Conservation (phyloP, 768 basidiomycete species). For the Calvatia gigantea region DNA sequence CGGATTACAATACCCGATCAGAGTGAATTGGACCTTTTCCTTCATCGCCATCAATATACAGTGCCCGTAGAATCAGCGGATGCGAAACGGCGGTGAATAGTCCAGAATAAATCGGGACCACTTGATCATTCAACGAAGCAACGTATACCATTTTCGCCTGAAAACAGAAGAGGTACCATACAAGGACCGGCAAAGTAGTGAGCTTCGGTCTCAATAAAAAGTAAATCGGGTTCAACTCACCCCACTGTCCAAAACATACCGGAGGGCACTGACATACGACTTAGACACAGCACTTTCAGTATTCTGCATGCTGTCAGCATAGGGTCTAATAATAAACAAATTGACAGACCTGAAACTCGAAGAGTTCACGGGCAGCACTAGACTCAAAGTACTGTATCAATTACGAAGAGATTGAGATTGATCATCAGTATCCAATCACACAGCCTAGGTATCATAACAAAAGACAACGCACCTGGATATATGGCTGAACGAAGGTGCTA, state of each 20-base stretch:
- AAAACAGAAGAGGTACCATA: background rate
- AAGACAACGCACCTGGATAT: conserved; percentile 57
- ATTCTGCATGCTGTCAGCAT: conserved; percentile 42
- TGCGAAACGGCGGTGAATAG: conserved; percentile 86
- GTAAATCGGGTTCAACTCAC: conserved; percentile 36
- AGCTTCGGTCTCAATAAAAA: background rate
- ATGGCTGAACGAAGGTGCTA: conserved; percentile 73
- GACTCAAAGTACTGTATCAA: conserved; percentile 79
- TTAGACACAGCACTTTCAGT: conserved; percentile 80
- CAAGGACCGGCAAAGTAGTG: conserved; percentile 6
- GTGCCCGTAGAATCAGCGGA: conserved; percentile 81
- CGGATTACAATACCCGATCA: no score
- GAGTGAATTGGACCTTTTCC: no score
- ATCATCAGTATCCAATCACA: background rate
- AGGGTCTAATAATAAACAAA: conserved; percentile 10
- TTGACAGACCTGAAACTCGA: conserved; percentile 82
- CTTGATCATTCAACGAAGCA: conserved; percentile 93
- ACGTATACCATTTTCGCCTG: conserved; percentile 84
- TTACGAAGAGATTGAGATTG: background rate
- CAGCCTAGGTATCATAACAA: background rate
- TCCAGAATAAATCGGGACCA: conserved; percentile 90
- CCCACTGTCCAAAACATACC: conserved; percentile 72
- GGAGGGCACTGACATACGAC: conserved; percentile 70
- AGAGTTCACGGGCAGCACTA: conserved; percentile 85
- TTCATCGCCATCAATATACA: conserved; percentile 96